Evolutionary conservation across 768 basidiomycete genomes (phyloP).

Genomic region (Russula ochroleuca): DNA sequence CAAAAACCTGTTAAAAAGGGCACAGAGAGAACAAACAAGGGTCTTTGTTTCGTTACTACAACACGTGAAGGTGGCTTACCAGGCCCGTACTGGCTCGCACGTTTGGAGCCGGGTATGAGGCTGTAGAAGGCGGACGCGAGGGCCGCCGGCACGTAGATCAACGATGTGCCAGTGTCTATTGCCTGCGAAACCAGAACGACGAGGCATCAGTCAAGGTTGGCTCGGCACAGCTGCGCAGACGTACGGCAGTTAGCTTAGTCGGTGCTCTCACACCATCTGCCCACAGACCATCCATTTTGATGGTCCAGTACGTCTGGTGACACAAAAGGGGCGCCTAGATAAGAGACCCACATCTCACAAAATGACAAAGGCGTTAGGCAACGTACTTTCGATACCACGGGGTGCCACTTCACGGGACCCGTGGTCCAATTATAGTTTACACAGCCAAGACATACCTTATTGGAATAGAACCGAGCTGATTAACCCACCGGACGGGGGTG

Average conservation of each 20-base stretch:
- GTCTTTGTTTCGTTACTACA: neutral
- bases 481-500: neutral
- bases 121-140: constrained; percentile 47
- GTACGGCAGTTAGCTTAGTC: constrained; percentile 39
- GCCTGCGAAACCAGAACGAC: constrained; percentile 38
- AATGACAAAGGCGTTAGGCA: neutral
- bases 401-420: constrained; percentile 39
- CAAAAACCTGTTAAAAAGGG: constrained; percentile 43
- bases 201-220: neutral
- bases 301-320: constrained; percentile 56
- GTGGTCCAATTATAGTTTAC: constrained; percentile 38
- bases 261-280: constrained; percentile 32
- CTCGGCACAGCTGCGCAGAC: neutral
- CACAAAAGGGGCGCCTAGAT: neutral
- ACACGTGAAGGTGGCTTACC: constrained; percentile 32
- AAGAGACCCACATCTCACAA: neutral
- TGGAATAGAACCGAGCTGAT: neutral
- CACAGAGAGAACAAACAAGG: neutral
- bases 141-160: constrained; percentile 52
- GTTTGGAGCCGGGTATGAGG: constrained; percentile 47
- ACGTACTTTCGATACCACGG: constrained; percentile 37
- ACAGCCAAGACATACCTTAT: constrained; percentile 43
- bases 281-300: constrained; percentile 45
- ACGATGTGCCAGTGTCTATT: constrained; percentile 64
- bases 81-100: constrained; percentile 41